Percentiles rank a stretch among this genome's conserved stretches.
Conservation (phyloP, 2,329 filamentous ascomycete species). For the Chaetothyriales sp. region DNA sequence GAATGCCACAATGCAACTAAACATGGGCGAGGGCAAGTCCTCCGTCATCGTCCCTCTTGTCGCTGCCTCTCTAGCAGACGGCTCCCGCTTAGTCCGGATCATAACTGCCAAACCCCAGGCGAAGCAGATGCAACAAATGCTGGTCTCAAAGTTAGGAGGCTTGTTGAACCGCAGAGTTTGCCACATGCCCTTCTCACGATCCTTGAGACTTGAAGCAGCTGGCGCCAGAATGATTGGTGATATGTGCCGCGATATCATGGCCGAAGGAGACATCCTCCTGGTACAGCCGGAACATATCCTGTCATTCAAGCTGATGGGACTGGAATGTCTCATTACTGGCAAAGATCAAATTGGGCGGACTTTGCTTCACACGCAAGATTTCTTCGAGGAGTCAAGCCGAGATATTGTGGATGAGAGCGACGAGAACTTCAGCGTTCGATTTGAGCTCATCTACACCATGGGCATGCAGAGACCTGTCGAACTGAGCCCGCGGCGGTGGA, state of each 20-base stretch:
- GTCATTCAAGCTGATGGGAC: conserved; percentile 47
- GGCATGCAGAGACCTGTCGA: conserved; percentile 39
- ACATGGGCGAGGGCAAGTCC: conserved; percentile 58
- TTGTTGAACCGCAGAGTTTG: conserved; percentile 30
- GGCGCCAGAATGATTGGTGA: conserved; percentile 25
- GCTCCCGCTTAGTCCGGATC: conserved; percentile 37
- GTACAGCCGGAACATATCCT: conserved; percentile 50
- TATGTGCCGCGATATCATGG: conserved; percentile 34
- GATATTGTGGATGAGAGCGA: conserved; percentile 53
- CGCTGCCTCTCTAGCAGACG: conserved; percentile 38
- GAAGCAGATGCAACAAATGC: conserved; percentile 43
- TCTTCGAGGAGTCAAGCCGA: conserved; percentile 31
- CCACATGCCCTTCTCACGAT: conserved; percentile 35
- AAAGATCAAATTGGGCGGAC: conserved; percentile 19
- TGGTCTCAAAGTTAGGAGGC: conserved; percentile 33
- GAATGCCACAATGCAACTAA: conserved; percentile 49
- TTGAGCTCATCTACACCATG: conserved; percentile 49
- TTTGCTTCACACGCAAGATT: conserved; percentile 30
- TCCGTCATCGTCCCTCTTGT: conserved; percentile 55
- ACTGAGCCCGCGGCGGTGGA: conserved; percentile 41
- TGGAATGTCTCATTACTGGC: conserved; percentile 32
- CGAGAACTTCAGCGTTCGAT: conserved; percentile 45
- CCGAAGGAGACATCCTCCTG: conserved; percentile 39
- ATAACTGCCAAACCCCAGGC: conserved; percentile 47
- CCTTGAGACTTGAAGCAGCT: conserved; percentile 13